phyloP scores from a whole-genome alignment of 108 stramenopile genomes.

The Nannochloropsis oceanica region DNA sequence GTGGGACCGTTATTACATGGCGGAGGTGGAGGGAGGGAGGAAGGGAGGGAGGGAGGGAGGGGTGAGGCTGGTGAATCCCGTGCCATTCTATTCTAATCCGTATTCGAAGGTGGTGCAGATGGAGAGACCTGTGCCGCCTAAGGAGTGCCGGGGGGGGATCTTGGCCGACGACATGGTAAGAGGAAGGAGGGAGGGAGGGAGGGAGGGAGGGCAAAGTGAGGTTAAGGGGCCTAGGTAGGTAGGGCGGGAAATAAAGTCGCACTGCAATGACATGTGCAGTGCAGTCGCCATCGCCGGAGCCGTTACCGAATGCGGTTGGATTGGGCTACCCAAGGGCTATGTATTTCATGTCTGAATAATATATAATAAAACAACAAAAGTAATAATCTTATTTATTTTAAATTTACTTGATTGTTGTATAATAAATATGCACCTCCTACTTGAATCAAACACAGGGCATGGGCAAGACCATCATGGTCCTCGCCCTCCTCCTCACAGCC shows the following conservation, averaged over 20 bases:
- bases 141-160: slow-evolving; percentile 22
- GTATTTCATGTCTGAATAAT: no score
- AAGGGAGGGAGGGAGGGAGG: background rate
- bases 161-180: slow-evolving; percentile 30
- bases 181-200: background rate
- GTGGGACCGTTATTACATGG: slow-evolving; percentile 16
- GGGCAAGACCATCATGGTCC: slow-evolving; percentile 24
- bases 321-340: no score
- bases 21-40: background rate
- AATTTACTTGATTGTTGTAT: no score
- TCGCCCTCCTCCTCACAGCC: slow-evolving; percentile 18
- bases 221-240: background rate
- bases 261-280: no score
- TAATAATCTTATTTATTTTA: no score
- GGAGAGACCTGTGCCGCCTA: slow-evolving; percentile 13
- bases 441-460: background rate
- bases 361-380: no score
- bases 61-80: slow-evolving; percentile 1
- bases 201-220: background rate
- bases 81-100: slow-evolving; percentile 10
- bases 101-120: slow-evolving; percentile 15
- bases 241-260: no score
- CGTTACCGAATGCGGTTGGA: no score
- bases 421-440: background rate
- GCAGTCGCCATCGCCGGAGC: no score